Evolutionary conservation across 805 yeast genomes (phyloP), one percentile per base, ranked within the genome.

Genomic region (Metschnikowia anglica): DNA sequence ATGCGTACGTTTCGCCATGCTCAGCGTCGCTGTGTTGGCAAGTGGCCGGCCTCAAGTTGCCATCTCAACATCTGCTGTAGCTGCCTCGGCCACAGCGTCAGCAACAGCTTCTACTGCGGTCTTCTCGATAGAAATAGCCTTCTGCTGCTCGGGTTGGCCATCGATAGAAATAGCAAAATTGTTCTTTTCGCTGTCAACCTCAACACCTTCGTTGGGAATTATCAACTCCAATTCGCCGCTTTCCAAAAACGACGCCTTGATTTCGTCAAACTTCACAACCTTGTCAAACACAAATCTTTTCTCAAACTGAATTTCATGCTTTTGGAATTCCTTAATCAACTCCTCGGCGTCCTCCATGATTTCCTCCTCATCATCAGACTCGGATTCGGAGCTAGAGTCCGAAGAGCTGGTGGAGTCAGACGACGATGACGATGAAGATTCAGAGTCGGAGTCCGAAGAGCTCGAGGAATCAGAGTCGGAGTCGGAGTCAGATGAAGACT

Each of bases 271-370:
- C 42, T 65, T 65, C 47, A 70, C 59, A 21, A 60, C 40, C 53
- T 68, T 68, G 42, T 66, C 73, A 48, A 70, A 70, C 41, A 63
- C 64, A 52, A 68, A 69, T 49, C 65, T 68, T 56, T 70, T 70
- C 52, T 69, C 73, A 47, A 70, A 70, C 40, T 56, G 59, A 38
- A 70, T 63, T 55, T 68, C 73, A 37, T 67, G 67, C 43, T 69
- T 65, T 38, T 56, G 51, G 55, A 59, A 70, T 26, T 69, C 72
- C 48, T 59, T 55, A 41, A 69, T 70, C 37, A 70, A 59, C 21
- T 56, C 47, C 48, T 60, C 53, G 11, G 72, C 66, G 36, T 70
- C 76, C 50, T 70, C 74, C 49, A 54, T 49, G 17, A 70, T 52
- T 53, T 70, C 74, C 53, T 66, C 72, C 9, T 23, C 25, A 23